Conservation (phyloP, 176 grass and related monocot species). For the Melocanna baccifera region DNA sequence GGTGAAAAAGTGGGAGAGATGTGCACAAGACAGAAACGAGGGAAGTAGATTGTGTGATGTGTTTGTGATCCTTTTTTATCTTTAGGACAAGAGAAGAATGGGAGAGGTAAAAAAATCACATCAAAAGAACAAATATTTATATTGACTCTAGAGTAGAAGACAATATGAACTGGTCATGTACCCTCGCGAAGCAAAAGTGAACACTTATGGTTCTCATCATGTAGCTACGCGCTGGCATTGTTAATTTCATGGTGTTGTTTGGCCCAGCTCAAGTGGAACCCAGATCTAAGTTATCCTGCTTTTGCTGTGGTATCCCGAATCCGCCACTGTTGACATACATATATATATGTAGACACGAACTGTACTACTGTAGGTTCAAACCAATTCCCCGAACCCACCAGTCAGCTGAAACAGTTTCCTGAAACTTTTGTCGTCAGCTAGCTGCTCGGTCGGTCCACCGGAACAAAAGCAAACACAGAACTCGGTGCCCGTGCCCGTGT, state of each 20-base stretch:
- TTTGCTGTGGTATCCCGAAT: background rate
- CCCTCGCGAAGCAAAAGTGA: background rate
- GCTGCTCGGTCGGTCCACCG: background rate
- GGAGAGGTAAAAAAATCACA: too few species aligned
- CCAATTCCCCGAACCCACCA: background rate
- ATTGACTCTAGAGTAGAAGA: too few species aligned
- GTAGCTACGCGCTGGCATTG: background rate
- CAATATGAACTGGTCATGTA: too few species aligned
- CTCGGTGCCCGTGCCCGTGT: background rate
- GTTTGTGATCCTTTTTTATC: too few species aligned
- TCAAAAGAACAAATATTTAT: accelerated
- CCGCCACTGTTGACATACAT: background rate
- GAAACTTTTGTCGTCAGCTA: background rate
- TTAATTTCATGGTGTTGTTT: background rate
- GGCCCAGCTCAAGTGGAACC: background rate
- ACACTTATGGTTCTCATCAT: background rate
- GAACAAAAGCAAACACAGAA: background rate
- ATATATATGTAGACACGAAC: background rate
- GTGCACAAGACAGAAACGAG: too few species aligned
- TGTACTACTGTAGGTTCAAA: background rate
- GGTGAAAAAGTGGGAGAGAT: too few species aligned
- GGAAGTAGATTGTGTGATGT: accelerated
- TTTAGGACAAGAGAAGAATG: accelerated
- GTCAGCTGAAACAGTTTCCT: background rate
- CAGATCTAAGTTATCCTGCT: background rate